A percentile compares a stretch with the other conserved stretches of the same genome.
Conservation (phyloP, 352 stramenopile genomes). For the Phytophthora hibernalis region DNA sequence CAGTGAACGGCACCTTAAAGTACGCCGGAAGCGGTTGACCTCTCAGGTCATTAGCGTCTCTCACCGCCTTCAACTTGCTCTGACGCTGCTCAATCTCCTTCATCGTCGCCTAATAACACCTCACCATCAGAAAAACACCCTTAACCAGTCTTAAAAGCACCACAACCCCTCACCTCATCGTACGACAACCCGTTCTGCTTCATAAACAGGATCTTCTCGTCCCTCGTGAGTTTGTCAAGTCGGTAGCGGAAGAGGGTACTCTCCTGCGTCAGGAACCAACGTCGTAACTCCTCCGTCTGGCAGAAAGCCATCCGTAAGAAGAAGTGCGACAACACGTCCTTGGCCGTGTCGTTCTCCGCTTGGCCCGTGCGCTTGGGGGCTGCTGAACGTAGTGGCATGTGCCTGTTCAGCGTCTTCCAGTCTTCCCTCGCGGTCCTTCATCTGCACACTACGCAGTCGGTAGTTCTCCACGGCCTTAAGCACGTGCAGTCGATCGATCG, state of each 20-base stretch:
- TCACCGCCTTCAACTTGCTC: conserved; percentile 76
- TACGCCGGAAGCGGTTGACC: conserved; percentile 74
- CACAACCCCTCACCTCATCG: conserved; percentile 48
- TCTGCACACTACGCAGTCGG: conserved; percentile 72
- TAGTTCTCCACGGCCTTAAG: conserved; percentile 91
- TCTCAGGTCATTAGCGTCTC: conserved; percentile 61
- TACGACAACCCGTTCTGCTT: conserved; percentile 86
- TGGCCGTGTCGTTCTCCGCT: conserved; percentile 73
- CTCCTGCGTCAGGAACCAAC: conserved; percentile 98
- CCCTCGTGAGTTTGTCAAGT: conserved; percentile 90
- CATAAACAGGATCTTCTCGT: conserved; percentile 90
- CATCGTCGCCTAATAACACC: conserved; percentile 43
- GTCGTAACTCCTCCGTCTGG: conserved; percentile 96
- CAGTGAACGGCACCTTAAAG: conserved; percentile 97
- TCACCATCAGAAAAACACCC: background rate
- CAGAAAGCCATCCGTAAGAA: conserved; percentile 98
- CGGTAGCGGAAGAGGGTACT: conserved; percentile 94
- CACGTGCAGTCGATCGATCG: conserved; percentile 95
- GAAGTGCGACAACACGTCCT: conserved; percentile 97
- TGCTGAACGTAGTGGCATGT: conserved; percentile 72
- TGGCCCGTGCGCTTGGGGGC: conserved; percentile 50
- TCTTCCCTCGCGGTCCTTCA: conserved; percentile 74
- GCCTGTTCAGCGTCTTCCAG: conserved; percentile 89
- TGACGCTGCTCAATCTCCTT: conserved; percentile 74
- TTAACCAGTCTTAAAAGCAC: background rate